Evolutionary conservation across 2,329 filamentous ascomycete species (phyloP).

Genomic region (Macrophomina phaseolina): DNA sequence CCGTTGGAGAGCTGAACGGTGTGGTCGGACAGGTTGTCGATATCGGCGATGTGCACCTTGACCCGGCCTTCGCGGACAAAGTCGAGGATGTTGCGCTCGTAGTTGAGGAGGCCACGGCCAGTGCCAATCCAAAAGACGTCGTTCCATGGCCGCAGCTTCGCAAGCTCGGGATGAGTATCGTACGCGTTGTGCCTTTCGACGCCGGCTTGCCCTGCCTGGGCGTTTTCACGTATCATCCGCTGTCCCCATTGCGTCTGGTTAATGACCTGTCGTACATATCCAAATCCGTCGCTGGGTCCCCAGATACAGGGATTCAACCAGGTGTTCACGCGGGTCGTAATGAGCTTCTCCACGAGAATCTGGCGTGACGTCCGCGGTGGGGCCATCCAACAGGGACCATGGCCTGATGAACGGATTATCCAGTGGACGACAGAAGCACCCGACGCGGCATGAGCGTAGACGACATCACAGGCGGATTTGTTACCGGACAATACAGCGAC

Average conservation of each 20-base stretch:
- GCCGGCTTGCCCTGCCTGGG: conserved; percentile 62
- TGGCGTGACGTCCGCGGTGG: conserved; percentile 69
- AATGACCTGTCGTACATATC: conserved; percentile 58
- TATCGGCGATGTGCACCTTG: conserved; percentile 61
- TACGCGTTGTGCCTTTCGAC: conserved; percentile 55
- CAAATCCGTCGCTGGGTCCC: conserved; percentile 67
- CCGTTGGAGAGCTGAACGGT: conserved; percentile 57
- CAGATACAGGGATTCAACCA: conserved; percentile 79
- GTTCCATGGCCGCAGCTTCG: conserved; percentile 50
- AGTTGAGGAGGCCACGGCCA: conserved; percentile 66
- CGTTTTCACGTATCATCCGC: conserved; percentile 61
- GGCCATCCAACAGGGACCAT: conserved; percentile 65
- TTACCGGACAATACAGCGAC: conserved; percentile 64
- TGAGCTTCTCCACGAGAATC: conserved; percentile 70
- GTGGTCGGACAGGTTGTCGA: conserved; percentile 52
- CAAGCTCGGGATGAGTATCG: conserved; percentile 48
- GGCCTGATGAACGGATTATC: conserved; percentile 62
- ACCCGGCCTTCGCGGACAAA: conserved; percentile 60
- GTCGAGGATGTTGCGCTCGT: conserved; percentile 62
- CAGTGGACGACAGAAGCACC: conserved; percentile 56
- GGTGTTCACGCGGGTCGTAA: conserved; percentile 69
- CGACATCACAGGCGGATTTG: conserved; percentile 69
- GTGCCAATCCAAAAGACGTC: conserved; percentile 60
- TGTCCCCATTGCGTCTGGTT: conserved; percentile 65
- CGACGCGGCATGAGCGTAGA: conserved; percentile 59